These are phyloP conservation scores for Cercospora sojina DNA, from an alignment of 2,329 filamentous ascomycete genomes.

Conservation along the genomic window DNA sequence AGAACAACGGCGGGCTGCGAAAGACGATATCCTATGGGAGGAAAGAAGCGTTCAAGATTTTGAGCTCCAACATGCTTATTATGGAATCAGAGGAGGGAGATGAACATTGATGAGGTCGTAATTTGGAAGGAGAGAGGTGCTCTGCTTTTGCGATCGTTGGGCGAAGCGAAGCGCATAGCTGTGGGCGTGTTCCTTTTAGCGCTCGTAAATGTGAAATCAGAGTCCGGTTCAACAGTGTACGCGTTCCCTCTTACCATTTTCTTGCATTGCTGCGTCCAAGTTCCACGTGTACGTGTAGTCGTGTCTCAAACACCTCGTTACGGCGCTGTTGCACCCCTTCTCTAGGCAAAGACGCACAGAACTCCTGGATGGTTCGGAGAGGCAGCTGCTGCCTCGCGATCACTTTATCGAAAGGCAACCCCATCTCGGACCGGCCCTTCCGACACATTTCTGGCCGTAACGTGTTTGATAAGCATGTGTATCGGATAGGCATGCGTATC, in stretches of 20 bases:
- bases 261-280: not conserved
- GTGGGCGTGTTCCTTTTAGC: not conserved
- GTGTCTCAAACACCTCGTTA: no score
- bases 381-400: no score
- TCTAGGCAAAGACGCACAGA: not conserved
- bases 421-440: no score
- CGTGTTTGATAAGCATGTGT: no score
- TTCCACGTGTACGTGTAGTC: not conserved
- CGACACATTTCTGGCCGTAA: no score
- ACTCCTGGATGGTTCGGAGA: no score
- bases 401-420: no score
- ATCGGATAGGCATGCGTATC: no score
- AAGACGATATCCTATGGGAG: slow-evolving; percentile 4
- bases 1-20: not conserved
- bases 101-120: not conserved
- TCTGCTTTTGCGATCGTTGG: not conserved
- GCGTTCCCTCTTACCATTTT: not conserved
- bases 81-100: not conserved
- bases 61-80: slow-evolving; percentile 7
- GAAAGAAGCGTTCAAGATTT: not conserved
- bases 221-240: not conserved
- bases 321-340: not conserved
- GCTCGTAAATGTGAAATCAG: not conserved
- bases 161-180: not conserved
- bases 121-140: not conserved